These are phyloP conservation scores for Suillus bovinus DNA, from an alignment of 768 basidiomycete species.

Conservation along the genomic window DNA sequence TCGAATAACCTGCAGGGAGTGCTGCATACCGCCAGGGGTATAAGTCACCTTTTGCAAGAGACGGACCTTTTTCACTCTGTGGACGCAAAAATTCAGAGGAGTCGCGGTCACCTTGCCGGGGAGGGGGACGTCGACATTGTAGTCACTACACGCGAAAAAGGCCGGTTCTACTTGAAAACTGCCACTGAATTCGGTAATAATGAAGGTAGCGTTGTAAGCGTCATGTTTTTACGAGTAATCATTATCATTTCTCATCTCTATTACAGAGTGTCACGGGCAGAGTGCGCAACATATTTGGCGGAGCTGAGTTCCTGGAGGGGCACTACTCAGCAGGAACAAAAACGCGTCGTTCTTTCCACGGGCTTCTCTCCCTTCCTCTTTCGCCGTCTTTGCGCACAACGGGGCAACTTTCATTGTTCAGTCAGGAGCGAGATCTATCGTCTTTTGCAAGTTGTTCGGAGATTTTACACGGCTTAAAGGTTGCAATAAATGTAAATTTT, in stretches of 20 bases:
- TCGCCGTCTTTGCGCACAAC: conserved; percentile 60
- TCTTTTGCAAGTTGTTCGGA: conserved; percentile 73
- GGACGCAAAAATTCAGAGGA: conserved; percentile 60
- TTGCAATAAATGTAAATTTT: conserved; percentile 75
- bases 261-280: conserved; percentile 84
- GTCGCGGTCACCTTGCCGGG: conserved; percentile 52
- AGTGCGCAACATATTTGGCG: conserved; percentile 87
- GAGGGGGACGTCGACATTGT: conserved; percentile 76
- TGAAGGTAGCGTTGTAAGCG: conserved; percentile 88
- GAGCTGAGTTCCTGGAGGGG: conserved; percentile 85
- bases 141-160: conserved; percentile 73
- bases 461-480: conserved; percentile 61
- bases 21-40: conserved; percentile 64
- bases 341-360: conserved; percentile 82
- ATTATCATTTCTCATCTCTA: too few species aligned
- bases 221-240: conserved; percentile 5
- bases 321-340: conserved; percentile 84
- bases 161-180: conserved; percentile 75
- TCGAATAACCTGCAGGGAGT: conserved; percentile 55
- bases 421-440: conserved; percentile 78
- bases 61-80: conserved; percentile 79
- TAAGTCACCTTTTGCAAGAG: conserved; percentile 64
- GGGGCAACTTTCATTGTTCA: conserved; percentile 72
- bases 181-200: conserved; percentile 92
- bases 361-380: conserved; percentile 62